Conservation (phyloP, 768 basidiomycete genomes). For the Lactarius hengduanensis region DNA sequence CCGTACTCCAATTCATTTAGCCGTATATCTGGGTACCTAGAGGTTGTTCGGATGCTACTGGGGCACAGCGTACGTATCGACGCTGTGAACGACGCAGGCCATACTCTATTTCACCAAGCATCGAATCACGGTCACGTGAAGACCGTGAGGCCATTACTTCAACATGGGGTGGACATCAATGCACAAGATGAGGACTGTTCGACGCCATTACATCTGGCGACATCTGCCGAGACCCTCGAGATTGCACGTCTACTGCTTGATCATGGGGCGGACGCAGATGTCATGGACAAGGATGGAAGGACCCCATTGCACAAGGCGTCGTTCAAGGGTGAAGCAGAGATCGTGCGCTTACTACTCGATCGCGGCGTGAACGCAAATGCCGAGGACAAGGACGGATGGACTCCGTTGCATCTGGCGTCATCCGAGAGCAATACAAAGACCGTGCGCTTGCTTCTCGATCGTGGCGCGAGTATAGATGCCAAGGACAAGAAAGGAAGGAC, state of each 20-base stretch:
- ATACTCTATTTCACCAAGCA: neutral
- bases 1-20: neutral
- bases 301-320: neutral
- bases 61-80: neutral
- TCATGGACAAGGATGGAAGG: neutral
- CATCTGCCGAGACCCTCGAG: neutral
- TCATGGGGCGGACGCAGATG: neutral
- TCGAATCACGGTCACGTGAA: neutral
- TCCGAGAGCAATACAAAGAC: too few relatives aligned
- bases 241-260: neutral
- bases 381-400: neutral
- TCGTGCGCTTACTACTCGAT: neutral
- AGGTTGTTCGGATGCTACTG: neutral
- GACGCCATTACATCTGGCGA: neutral
- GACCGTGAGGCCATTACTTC: neutral
- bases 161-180: neutral
- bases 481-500: neutral
- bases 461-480: neutral
- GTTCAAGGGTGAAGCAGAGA: neutral
- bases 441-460: neutral
- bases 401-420: neutral
- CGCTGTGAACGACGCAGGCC: neutral
- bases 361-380: neutral
- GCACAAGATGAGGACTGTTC: neutral
- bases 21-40: neutral